These are phyloP conservation scores for Pseudogymnoascus sp. DNA, from an alignment of 2,329 filamentous ascomycete species.

Conservation along the genomic window DNA sequence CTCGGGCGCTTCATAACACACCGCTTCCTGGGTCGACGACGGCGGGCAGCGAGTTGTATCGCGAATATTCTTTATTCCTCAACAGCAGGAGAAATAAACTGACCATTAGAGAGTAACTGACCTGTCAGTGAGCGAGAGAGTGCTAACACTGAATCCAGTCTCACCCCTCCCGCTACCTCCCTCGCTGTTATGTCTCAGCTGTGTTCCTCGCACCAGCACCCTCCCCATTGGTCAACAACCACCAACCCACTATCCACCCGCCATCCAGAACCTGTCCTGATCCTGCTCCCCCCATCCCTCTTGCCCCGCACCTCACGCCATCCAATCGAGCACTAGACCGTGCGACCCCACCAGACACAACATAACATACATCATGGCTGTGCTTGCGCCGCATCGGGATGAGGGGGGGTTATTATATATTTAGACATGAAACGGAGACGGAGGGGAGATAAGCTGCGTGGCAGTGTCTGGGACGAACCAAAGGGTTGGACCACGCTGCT, in stretches of 20 bases:
- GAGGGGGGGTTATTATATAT: neutral
- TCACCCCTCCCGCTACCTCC: neutral
- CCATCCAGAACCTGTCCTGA: neutral
- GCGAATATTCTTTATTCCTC: neutral
- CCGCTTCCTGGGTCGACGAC: neutral
- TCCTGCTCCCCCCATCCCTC: neutral
- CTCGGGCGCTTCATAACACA: neutral
- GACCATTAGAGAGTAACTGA: neutral
- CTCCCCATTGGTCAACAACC: neutral
- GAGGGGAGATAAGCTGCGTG: neutral
- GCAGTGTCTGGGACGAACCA: neutral
- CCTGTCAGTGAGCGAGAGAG: neutral
- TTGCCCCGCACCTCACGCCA: neutral
- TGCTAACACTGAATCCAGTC: neutral
- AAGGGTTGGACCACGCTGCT: neutral
- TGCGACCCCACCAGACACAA: neutral
- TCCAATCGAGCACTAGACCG: neutral
- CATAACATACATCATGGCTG: neutral
- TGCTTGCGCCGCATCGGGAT: neutral
- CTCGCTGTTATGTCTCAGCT: neutral
- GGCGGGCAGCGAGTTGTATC: neutral
- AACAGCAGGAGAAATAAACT: no score
- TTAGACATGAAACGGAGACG: neutral
- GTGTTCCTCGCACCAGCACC: neutral
- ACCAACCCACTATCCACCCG: neutral